These are phyloP conservation scores for Debaryomycetaceae sp. DNA, from an alignment of 1,139 yeast species.

Conservation along the genomic window DNA sequence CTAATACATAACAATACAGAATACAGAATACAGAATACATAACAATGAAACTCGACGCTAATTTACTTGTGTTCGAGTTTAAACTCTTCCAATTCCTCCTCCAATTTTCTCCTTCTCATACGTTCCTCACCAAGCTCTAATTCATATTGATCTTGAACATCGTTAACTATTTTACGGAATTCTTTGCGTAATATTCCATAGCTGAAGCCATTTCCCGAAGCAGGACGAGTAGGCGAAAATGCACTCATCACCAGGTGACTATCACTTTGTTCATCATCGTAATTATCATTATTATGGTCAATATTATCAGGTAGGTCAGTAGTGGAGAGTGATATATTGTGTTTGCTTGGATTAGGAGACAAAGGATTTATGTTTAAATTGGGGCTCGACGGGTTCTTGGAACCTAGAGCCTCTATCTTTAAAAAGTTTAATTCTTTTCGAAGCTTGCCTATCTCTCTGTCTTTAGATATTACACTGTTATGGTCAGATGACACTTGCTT, in stretches of 20 bases:
- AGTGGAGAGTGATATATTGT: neutral
- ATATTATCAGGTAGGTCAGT: constrained; percentile 20
- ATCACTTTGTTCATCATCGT: constrained; percentile 13
- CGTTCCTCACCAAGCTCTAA: constrained; percentile 57
- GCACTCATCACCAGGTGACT: constrained; percentile 3
- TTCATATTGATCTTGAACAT: constrained; percentile 61
- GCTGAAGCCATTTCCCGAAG: constrained; percentile 20
- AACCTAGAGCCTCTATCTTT: constrained; percentile 48
- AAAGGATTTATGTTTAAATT: constrained; percentile 1
- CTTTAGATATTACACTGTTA: constrained; percentile 31
- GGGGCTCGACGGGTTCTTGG: constrained; percentile 7
- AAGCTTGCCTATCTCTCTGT: constrained; percentile 43
- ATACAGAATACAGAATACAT: no score
- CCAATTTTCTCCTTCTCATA: constrained; percentile 48
- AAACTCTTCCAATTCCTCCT: constrained; percentile 24
- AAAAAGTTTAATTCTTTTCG: constrained; percentile 48
- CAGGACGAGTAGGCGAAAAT: constrained; percentile 16
- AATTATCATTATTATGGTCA: constrained; percentile 13
- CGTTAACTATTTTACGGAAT: constrained; percentile 64
- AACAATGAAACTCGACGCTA: no score
- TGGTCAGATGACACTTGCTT: constrained; percentile 11
- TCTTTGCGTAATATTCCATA: constrained; percentile 61
- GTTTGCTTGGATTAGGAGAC: constrained; percentile 1
- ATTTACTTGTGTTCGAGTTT: no score
- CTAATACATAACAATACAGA: neutral